phyloP scores from a whole-genome alignment of 192 early-diverging fungal genomes.

The Entomortierella lignicola region DNA sequence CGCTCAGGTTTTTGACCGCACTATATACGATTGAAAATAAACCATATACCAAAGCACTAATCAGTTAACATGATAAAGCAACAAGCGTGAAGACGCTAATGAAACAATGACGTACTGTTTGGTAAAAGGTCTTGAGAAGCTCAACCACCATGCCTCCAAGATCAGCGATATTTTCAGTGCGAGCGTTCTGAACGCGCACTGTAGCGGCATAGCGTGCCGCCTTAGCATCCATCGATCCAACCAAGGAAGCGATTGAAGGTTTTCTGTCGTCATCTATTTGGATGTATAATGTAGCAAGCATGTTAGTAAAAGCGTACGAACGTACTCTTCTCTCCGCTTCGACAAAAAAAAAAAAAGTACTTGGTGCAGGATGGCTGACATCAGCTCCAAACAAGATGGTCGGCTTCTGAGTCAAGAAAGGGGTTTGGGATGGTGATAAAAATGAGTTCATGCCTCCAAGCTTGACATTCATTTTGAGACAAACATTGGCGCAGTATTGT shows the following conservation, averaged over 20 bases:
- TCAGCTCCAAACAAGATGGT: constrained; percentile 93
- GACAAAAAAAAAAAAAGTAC: constrained; percentile 21
- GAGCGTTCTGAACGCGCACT: constrained; percentile 73
- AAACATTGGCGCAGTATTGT: constrained; percentile 94
- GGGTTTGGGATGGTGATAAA: constrained; percentile 64
- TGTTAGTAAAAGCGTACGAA: neutral
- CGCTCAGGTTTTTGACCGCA: constrained; percentile 78
- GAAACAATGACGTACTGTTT: constrained; percentile 15
- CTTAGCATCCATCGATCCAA: constrained; percentile 75
- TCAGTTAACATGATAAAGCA: too few relatives aligned
- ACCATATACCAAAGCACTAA: too few relatives aligned
- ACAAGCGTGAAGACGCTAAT: neutral
- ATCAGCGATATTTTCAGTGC: constrained; percentile 80
- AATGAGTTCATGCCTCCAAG: constrained; percentile 88
- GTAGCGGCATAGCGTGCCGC: constrained; percentile 73
- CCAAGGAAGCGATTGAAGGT: constrained; percentile 85
- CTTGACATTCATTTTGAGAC: constrained; percentile 95
- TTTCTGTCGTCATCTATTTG: constrained; percentile 16
- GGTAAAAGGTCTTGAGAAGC: constrained; percentile 75
- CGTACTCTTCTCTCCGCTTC: neutral
- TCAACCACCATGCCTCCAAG: constrained; percentile 74
- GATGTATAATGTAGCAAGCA: neutral
- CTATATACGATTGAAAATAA: neutral
- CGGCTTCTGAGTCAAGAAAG: constrained; percentile 73
- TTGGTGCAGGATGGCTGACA: constrained; percentile 85